Base-by-base conservation (phyloP, 495 filamentous ascomycete species). In the Tuber aestivum region DNA sequence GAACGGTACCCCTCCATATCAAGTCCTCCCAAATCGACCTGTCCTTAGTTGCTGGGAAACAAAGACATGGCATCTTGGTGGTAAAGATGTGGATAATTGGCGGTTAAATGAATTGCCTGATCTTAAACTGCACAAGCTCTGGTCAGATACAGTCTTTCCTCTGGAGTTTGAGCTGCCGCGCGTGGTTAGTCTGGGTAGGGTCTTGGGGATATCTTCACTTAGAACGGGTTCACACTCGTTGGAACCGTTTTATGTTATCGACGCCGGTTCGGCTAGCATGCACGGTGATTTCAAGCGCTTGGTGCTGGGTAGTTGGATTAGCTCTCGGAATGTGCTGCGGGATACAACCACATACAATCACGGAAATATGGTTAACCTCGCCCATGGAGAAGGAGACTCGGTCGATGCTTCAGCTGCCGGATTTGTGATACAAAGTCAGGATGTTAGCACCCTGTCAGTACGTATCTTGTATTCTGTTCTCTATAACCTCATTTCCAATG, bases 81-180 rank as follows among this genome's bases (percentile, higher is more conserved):
- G 45, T 20, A 5, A 48, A 21, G 45, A 21, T 1, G 45, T 21
- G 45, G 20, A 48, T 3, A 5, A 2, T 5, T 3, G 0, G 2
- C 4, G 6, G 14, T 16, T 48, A 48, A 23, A 23, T 10, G 45
- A 20, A 20, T 48, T 48, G 45, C 45, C 45, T 0, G 45, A 20
- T 23, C 21, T 48, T 20, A 20, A 48, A 21, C 45, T 48, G 6
- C 5, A 48, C 5, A 10, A 2, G 5, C 7, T 48, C 7, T 48
- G 45, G 45, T 7, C 12, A 0, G 21, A 48, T 4, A 8, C 10
- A 0, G 45, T 23, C 45, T 48, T 48, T 20, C 20, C 20, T 6
- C 6, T 5, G 1, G 45, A 48, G 45, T 48, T 5, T 20, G 0
- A 0, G 1, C 0, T 4, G 0, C 45, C 45, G 16, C 1, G 2